phyloP scores from a whole-genome alignment of 495 filamentous ascomycete genomes.

The Daldinia loculata region DNA sequence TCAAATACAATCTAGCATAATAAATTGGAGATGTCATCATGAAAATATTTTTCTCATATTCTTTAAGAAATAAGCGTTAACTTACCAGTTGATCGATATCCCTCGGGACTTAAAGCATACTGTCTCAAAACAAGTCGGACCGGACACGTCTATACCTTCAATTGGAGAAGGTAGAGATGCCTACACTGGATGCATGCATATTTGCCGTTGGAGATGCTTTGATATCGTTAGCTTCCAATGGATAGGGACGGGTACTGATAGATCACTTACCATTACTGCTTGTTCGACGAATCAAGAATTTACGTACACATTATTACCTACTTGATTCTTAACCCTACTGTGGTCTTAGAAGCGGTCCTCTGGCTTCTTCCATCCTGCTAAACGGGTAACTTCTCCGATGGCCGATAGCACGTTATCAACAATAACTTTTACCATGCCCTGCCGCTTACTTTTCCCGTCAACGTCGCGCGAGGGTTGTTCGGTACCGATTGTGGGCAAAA shows the following conservation, averaged over 20 bases:
- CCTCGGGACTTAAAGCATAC: neutral
- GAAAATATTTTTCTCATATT: constrained; percentile 1
- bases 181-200: constrained; percentile 5
- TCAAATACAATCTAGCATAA: constrained; percentile 54
- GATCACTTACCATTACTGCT: constrained; percentile 18
- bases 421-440: constrained; percentile 89
- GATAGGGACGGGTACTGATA: neutral
- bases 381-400: constrained; percentile 74
- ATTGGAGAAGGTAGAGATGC: neutral
- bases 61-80: neutral
- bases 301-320: constrained; percentile 25
- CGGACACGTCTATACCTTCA: neutral
- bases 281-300: neutral
- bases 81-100: constrained; percentile 9
- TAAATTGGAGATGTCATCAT: constrained; percentile 47
- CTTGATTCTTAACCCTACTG: neutral
- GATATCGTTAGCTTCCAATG: constrained; percentile 4
- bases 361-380: constrained; percentile 70
- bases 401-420: constrained; percentile 80
- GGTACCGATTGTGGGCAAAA: constrained; percentile 82
- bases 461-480: constrained; percentile 53
- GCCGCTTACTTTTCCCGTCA: constrained; percentile 66
- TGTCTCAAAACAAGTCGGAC: neutral
- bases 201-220: neutral
- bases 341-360: constrained; percentile 44